Base-by-base conservation (phyloP, 129 eudicot genomes). In the Smallanthus sonchifolius region DNA sequence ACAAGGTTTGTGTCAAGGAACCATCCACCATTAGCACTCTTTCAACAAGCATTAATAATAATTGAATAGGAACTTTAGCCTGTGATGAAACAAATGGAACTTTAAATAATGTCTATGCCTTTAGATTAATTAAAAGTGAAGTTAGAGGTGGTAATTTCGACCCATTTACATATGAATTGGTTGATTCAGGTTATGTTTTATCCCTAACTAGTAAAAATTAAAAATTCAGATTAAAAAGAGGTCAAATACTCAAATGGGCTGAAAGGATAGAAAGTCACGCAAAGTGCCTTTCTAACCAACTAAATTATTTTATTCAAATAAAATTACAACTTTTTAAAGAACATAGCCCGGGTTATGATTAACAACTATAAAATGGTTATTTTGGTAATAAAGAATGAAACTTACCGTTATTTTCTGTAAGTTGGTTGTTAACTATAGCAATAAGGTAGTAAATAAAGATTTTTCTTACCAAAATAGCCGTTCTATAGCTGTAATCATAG, bases 11-110 rank as follows among this genome's bases (percentile, higher is more conserved):
- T 47, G 87, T 73, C 74, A 82, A 81, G 67, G 96, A 88, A 51
- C 97, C 96, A 82, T 91, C 95, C 39, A 94, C 87, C 88, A 64
- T 80, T 83, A 94, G 76, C 64, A 94, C 94, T 78, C 99, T 88
- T 75, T 75, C 79, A 73, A 77, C 80, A 52, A 91, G 83, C 75
- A 88, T 86, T 69, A 94, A n/a, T 73, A 94, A 75, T 36, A 85
- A 73, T 57, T 45, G 63, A 70, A 87, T 69, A 78, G 93, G 93
- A 69, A 88, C 83, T 70, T 76, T 76, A 59, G 85, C 88, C 98
- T 94, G 72, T 38, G 30, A 39, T 70, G 42, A 55, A 77, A 65
- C 30, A 84, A 52, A 79, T 42, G 30, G 28, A 64, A 69, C 51
- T 38, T 32, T 7, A 43, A 67, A 57, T 14, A 55, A 54, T 9